Evolutionary conservation across 1,284 basidiomycete species (phyloP), one percentile per base, ranked within the genome.

Genomic region (Boletellus deceptivus): DNA sequence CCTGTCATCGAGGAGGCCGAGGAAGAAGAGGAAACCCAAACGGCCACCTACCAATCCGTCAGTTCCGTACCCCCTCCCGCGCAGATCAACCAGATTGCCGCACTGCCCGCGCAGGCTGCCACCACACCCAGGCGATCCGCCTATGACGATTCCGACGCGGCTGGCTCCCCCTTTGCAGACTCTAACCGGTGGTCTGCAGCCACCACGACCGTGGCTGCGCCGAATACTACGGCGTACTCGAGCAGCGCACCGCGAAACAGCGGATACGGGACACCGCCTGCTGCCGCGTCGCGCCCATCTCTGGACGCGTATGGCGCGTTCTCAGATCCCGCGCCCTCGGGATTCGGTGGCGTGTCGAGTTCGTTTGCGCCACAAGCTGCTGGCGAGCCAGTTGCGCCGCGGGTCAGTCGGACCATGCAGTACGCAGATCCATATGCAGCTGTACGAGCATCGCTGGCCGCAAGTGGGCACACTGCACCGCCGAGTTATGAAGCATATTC

Each of bases 261-360:
- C 4, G 68, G 59, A n/a, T 66, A 66, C 44, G 55, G 49, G 7
- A 61, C 63, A 16, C 60, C 67, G 17, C 62, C 68, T 6, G 54
- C 68, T 10, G 67, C 72, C 6, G 67, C 49, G 39, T 67, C 74
- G 5, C 75, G 91, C 42, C 82, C 82, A 5, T 90, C 87, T 57
- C 82, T 93, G 69, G 91, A 93, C 60, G 83, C 82, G 8, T 93
- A 93, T 61, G 91, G 91, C 43, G 91, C 91, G 17, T 93, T 93
- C 70, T 86, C 83, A 0, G 89, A 91, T 63, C 89, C 89, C 27
- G 78, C 86, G 0, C 89, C 89, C 1, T 79, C 73, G 55, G 89
- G 89, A 17, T 88, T 80, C 63, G 72, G 74, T 57, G 58, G 64
- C 10, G 68, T 63, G 13, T 61, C 69, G 18, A 56, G 46, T 34